Evolutionary conservation across 768 basidiomycete genomes (phyloP).

Genomic region (Sarcodon aspratus): DNA sequence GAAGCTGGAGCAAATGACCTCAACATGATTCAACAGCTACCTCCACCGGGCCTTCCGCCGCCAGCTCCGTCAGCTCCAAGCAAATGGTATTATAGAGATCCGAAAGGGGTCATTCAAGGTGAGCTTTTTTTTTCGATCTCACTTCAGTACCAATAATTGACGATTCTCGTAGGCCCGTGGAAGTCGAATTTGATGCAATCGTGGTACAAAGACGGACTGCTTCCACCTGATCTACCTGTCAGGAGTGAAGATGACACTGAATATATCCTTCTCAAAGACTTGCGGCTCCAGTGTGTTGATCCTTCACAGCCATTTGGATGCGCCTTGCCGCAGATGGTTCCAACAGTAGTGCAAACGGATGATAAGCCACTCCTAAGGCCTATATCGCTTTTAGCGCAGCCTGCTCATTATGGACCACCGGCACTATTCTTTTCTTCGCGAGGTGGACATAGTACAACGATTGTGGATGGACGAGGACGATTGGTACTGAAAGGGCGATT

Average conservation of each 20-base stretch:
- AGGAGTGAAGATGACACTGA: constrained; percentile 63
- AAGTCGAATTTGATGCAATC: constrained; percentile 80
- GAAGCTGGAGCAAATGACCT: constrained; percentile 25
- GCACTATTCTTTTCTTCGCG: constrained; percentile 81
- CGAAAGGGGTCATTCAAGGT: constrained; percentile 74
- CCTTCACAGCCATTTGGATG: constrained; percentile 68
- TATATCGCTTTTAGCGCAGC: constrained; percentile 68
- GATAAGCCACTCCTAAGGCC: constrained; percentile 54
- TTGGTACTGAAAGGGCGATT: constrained; percentile 77
- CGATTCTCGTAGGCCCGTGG: constrained; percentile 56
- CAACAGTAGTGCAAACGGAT: constrained; percentile 19
- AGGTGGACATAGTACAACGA: constrained; percentile 82
- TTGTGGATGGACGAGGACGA: constrained; percentile 77
- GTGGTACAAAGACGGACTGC: constrained; percentile 78
- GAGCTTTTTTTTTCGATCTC: constrained; percentile 13
- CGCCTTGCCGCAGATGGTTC: constrained; percentile 29
- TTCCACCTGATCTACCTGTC: constrained; percentile 76
- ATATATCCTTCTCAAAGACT: constrained; percentile 59
- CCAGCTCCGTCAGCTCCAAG: constrained; percentile 58
- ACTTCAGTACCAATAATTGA: constrained; percentile 4
- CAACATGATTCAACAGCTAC: constrained; percentile 56
- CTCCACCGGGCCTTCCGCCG: constrained; percentile 70
- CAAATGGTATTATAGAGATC: constrained; percentile 78
- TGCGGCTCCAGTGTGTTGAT: constrained; percentile 69
- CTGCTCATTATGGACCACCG: constrained; percentile 77